phyloP scores from a whole-genome alignment of 1,284 basidiomycete genomes.

The Puccinia hordei region DNA sequence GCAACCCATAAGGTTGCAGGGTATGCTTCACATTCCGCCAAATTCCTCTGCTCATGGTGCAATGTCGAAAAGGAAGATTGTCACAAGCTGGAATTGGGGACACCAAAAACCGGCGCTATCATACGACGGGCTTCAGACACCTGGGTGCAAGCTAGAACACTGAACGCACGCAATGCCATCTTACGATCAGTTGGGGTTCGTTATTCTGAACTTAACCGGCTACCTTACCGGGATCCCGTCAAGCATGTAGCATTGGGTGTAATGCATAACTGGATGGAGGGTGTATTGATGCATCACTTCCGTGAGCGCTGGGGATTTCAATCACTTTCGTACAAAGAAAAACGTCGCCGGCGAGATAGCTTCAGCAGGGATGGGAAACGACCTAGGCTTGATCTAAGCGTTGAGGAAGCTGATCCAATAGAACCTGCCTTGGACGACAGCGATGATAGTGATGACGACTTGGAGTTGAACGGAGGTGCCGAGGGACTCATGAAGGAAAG shows the following conservation, averaged over 20 bases:
- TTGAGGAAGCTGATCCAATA: too few relatives aligned
- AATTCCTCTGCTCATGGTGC: too few relatives aligned
- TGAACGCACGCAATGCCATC: background rate
- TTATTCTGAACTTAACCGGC: slow-evolving; percentile 22
- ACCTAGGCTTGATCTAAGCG: background rate
- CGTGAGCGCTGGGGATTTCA: too few relatives aligned
- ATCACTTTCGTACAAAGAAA: too few relatives aligned
- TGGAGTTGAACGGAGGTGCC: too few relatives aligned
- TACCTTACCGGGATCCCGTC: too few relatives aligned
- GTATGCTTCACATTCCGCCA: too few relatives aligned
- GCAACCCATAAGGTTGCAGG: too few relatives aligned
- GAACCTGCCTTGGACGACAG: too few relatives aligned
- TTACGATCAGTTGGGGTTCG: background rate
- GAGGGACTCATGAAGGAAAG: too few relatives aligned
- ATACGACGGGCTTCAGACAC: background rate
- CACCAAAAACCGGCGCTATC: background rate
- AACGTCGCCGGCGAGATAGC: background rate
- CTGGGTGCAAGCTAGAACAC: background rate
- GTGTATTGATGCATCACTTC: slow-evolving; percentile 34
- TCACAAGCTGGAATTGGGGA: background rate
- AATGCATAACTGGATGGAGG: slow-evolving; percentile 48
- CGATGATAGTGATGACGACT: too few relatives aligned
- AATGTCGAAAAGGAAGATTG: too few relatives aligned
- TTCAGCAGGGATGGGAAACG: background rate
- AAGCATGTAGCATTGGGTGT: slow-evolving; percentile 18